A percentile compares a stretch with the other conserved stretches of the same genome.
phyloP scores from a whole-genome alignment of 805 yeast species.

The Cyberlindnera misumaiensis region DNA sequence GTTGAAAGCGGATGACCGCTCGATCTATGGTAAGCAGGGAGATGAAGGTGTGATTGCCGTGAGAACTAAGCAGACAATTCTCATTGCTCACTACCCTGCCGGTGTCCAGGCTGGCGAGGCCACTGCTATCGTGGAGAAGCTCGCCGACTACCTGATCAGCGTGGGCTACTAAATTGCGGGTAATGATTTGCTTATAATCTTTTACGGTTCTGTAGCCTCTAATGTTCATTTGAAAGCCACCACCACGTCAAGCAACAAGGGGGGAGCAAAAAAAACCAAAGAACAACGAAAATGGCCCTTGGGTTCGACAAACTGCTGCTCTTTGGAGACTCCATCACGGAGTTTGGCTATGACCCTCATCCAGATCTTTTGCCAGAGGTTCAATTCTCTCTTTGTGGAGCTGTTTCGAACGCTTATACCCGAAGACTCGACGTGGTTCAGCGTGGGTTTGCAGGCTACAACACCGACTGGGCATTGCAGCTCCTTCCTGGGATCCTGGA shows the following conservation, averaged over 20 bases:
- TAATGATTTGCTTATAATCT: no score
- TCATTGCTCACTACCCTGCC: constrained; percentile 90
- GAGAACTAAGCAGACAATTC: constrained; percentile 87
- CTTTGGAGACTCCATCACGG: constrained; percentile 70
- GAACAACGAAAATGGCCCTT: constrained; percentile 1
- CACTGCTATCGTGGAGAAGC: constrained; percentile 86
- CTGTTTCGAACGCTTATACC: constrained; percentile 41
- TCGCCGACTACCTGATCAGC: constrained; percentile 90
- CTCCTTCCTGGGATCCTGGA: constrained; percentile 46
- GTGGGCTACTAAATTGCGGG: constrained; percentile 55
- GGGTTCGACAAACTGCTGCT: constrained; percentile 40
- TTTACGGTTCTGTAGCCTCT: no score
- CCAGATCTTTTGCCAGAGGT: constrained; percentile 20
- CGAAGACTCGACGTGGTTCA: constrained; percentile 62
- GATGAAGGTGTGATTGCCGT: constrained; percentile 86
- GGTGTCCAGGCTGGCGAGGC: constrained; percentile 94
- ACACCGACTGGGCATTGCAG: constrained; percentile 49
- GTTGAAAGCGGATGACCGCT: constrained; percentile 84
- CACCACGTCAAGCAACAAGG: no score
- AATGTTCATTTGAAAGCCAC: no score
- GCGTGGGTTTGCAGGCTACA: constrained; percentile 78
- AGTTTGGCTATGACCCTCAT: constrained; percentile 37
- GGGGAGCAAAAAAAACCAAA: no score
- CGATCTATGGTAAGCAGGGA: constrained; percentile 88
- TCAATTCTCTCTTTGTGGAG: constrained; percentile 46